Base-by-base conservation (phyloP, 805 yeast genomes). In the Wickerhamomyces bovis region DNA sequence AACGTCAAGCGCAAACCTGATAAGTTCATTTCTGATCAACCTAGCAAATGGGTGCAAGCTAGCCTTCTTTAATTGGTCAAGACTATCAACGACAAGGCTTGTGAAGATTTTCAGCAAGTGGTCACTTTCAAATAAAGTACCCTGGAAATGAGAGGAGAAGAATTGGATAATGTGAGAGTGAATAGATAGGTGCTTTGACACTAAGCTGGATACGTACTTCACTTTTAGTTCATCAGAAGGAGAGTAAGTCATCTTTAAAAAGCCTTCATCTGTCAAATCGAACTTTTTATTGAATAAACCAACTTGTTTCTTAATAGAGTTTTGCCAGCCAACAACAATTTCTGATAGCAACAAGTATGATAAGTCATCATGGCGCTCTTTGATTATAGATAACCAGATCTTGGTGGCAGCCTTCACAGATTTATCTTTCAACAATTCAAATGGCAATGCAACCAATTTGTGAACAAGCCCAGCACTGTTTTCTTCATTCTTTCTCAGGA, bases 21-120 rank as follows among this genome's bases (percentile, higher is more conserved):
- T 70, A 53, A 92, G 64, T 60, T 88, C 95, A 58, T 85, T 85
- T 48, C 98, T 73, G 8, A 77, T 72, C 50, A 80, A 62, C 50
- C 97, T 74, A 0, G 97, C 80, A 61, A 81, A 80, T 10, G 97
- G 95, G 64, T 92, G 97, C 42, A 76, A 65, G 55, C 95, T 85
- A 3, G 94, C 97, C 38, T 59, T 54, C 4, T 63, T 56, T 38
- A 81, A 64, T 39, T 71, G 68, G 13, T 62, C 58, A 54, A 90
- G 69, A 0, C 90, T 87, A 38, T 75, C 63, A 26, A 77, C 65
- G 16, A 77, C 70, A 44, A 84, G 71, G 26, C 80, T 67, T 0
- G 90, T 83, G 58, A 88, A 87, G 48, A 85, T 63, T 53, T 81
- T 82, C 53, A 87, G 66, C 28, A 85, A 66, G 53, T 83, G 88